Conservation (phyloP, 768 basidiomycete genomes). For the Xerocomus spinulosus region DNA sequence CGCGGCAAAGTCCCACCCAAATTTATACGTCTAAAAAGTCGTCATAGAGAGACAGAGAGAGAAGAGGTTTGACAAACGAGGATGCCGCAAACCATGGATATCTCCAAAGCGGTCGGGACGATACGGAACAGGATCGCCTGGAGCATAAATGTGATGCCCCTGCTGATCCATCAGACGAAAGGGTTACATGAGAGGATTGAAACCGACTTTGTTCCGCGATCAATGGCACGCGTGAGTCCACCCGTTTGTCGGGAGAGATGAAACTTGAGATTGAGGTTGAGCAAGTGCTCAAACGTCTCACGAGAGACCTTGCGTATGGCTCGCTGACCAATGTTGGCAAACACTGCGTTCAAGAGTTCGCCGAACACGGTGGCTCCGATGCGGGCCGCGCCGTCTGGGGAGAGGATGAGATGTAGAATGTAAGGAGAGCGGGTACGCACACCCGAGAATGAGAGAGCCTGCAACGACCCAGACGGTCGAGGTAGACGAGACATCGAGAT, state of each 20-base stretch:
- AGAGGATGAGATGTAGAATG: slow-evolving; percentile 1
- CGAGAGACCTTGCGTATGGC: slow-evolving; percentile 93
- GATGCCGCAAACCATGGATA: slow-evolving; percentile 95
- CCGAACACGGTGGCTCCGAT: slow-evolving; percentile 86
- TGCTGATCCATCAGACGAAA: slow-evolving; percentile 27
- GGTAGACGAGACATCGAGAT: slow-evolving; percentile 67
- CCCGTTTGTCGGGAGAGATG: slow-evolving; percentile 93
- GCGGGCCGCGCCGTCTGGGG: slow-evolving; percentile 81
- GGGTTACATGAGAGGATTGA: background rate
- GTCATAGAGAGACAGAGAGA: background rate
- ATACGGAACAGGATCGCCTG: slow-evolving; percentile 94
- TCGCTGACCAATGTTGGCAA: slow-evolving; percentile 91
- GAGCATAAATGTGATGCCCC: slow-evolving; percentile 93
- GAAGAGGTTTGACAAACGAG: slow-evolving; percentile 49
- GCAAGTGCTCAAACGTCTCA: slow-evolving; percentile 92
- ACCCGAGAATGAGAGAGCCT: slow-evolving; percentile 86
- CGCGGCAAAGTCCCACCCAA: slow-evolving; percentile 95
- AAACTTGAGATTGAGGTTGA: slow-evolving; percentile 87
- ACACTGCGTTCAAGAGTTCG: slow-evolving; percentile 92
- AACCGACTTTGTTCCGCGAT: slow-evolving; percentile 91
- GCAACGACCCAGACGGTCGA: slow-evolving; percentile 89
- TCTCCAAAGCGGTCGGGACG: slow-evolving; percentile 92
- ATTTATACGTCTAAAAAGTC: slow-evolving; percentile 78
- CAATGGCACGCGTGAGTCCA: slow-evolving; percentile 93
- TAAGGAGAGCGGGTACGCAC: slow-evolving; percentile 45